Conservation (phyloP, 2,329 filamentous ascomycete species). For the Cytospora mali region DNA sequence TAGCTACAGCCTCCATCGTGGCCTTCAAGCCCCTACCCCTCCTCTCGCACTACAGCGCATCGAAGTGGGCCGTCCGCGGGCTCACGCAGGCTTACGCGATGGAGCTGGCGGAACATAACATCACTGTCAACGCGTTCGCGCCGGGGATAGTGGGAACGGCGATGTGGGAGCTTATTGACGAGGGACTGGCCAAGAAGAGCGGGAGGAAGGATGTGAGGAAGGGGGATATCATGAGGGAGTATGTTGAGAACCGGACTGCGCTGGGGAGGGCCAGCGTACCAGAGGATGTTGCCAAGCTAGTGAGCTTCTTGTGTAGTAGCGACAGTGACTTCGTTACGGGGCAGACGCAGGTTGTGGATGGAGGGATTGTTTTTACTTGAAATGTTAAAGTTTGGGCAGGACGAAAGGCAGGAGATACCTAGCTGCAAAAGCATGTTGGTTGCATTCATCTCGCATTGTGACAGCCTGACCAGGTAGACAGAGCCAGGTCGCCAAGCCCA, state of each 20-base stretch:
- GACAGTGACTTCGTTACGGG: constrained; percentile 69
- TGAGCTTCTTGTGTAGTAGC: constrained; percentile 61
- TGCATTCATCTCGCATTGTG: too few species aligned
- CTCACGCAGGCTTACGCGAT: constrained; percentile 68
- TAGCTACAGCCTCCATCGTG: constrained; percentile 58
- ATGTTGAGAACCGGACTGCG: constrained; percentile 55
- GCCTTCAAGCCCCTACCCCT: constrained; percentile 62
- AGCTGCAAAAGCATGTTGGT: too few species aligned
- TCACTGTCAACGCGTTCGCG: constrained; percentile 68
- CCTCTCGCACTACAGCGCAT: constrained; percentile 64
- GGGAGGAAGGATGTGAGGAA: constrained; percentile 45
- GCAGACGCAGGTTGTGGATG: constrained; percentile 65
- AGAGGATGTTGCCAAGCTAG: constrained; percentile 64
- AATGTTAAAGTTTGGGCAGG: neutral
- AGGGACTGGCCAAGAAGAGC: constrained; percentile 57
- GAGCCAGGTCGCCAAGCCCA: too few species aligned
- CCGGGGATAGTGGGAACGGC: constrained; percentile 68
- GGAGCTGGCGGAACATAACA: constrained; percentile 64
- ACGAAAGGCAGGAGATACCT: neutral
- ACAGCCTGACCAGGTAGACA: too few species aligned
- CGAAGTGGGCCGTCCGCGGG: constrained; percentile 69
- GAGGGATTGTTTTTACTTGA: constrained; percentile 55
- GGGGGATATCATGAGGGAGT: constrained; percentile 53
- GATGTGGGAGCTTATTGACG: constrained; percentile 72
- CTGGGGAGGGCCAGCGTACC: constrained; percentile 61